Evolutionary conservation across 306 rosid genomes (phyloP), one percentile per base, ranked within the genome.

Genomic region (Pachyrhizus erosus): DNA sequence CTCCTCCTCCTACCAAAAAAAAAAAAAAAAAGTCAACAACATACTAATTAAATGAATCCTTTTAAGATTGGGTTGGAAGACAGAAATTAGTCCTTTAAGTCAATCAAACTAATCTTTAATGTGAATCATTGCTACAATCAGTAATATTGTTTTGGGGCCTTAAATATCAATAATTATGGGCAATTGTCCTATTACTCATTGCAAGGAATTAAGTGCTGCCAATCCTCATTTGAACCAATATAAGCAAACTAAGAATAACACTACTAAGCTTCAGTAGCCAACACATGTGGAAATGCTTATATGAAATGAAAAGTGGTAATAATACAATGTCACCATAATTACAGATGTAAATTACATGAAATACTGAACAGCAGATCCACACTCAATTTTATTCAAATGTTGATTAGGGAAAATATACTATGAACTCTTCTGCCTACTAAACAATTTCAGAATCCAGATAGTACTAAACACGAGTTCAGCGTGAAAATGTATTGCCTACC

Each of bases 1-100:
- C 67, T 90, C 94, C 83, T 89, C 93, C 71, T 92, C 98, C 99
- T 93, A 91, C 84, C 68, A 77, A 86, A 70, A 75, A 86, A 65
- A 85, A 12, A 77, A 86, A 74, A 75, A 86, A 61, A 85, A 7
- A 31, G 13, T 60, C 58, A 86, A 72, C 54, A 77, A 72, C 54
- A 77, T 71, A 82, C 62, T 65, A 71, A 69, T 84, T 74, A 80
- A 74, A 62, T 11, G 62, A 69, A 83, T 42, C 29, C 71, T 75
- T 68, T 39, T 5, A 23, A 49, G 60, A 39, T 67, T 55, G 33
- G 67, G 77, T 60, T 69, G 48, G 42, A 23, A 71, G 58, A 54
- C 55, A 40, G 55, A 55, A 79, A 65, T 18, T 37, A 27, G n/a
- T 42, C 64, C 54, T 72, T 79, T 24, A 54, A 66, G 68, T 49